Percentiles rank a stretch among this genome's conserved stretches.
Conservation (phyloP, 164 flowering plant species). For the Liriodendron chinense region DNA sequence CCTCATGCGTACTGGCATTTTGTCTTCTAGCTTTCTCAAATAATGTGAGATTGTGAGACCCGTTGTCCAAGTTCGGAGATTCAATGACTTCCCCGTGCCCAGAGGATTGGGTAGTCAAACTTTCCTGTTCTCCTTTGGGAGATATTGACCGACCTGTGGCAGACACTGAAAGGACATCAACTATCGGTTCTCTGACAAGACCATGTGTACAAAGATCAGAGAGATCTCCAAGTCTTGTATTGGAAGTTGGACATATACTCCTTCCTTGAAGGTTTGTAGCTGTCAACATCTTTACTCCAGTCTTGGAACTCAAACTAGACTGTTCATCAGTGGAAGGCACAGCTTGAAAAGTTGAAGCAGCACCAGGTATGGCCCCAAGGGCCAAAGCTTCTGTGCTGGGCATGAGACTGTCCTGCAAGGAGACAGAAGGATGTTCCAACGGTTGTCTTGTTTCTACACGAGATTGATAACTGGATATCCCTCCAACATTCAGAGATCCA, state of each 20-base stretch:
- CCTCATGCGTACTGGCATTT: background rate
- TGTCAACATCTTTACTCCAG: background rate
- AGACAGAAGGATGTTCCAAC: background rate
- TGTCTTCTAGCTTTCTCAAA: background rate
- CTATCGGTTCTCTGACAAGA: background rate
- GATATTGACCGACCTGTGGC: background rate
- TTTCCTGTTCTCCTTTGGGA: background rate
- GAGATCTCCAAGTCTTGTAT: background rate
- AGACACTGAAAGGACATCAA: background rate
- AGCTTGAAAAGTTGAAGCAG: background rate
- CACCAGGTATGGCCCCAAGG: background rate
- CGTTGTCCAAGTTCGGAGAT: background rate
- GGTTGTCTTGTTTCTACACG: background rate
- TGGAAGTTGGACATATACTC: background rate
- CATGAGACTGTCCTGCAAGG: background rate
- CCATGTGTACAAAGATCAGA: background rate
- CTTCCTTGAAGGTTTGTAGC: background rate
- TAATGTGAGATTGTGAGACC: constrained; percentile 4
- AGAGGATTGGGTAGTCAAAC: background rate
- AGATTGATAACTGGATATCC: background rate
- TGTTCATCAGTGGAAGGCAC: background rate
- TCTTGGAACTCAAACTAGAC: background rate
- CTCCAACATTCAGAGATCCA: background rate
- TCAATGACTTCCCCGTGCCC: background rate
- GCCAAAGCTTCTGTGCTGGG: background rate